Conservation (phyloP, 768 basidiomycete species). For the Pulveroboletus ravenelii region DNA sequence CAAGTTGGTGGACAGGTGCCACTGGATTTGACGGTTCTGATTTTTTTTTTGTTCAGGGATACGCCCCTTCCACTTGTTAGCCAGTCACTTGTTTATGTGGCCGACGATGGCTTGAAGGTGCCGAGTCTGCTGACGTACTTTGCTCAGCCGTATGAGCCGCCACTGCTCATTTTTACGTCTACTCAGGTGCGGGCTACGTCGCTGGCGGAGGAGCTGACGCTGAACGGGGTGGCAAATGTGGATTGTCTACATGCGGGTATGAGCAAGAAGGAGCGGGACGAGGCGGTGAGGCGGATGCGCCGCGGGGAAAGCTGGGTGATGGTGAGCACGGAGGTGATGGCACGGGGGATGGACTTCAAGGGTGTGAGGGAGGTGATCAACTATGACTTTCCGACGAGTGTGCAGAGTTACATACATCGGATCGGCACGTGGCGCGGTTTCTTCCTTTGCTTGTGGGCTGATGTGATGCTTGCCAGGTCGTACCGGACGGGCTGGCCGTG, state of each 20-base stretch:
- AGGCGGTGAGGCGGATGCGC: constrained; percentile 80
- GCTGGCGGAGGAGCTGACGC: constrained; percentile 72
- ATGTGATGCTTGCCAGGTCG: constrained; percentile 51
- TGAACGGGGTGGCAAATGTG: constrained; percentile 75
- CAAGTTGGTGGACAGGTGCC: constrained; percentile 54
- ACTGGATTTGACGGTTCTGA: constrained; percentile 12
- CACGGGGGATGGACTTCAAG: constrained; percentile 96
- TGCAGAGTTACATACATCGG: constrained; percentile 94
- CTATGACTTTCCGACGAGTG: constrained; percentile 93
- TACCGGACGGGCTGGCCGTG: constrained; percentile 89
- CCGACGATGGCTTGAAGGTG: constrained; percentile 91
- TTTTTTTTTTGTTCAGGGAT: constrained; percentile 51
- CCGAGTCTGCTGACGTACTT: constrained; percentile 82
- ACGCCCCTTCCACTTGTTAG: constrained; percentile 88
- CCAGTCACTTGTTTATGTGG: constrained; percentile 87
- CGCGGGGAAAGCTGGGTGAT: constrained; percentile 91
- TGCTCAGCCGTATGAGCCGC: constrained; percentile 79
- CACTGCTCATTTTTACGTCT: constrained; percentile 86
- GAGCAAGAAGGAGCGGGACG: constrained; percentile 82
- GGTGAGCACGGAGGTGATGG: constrained; percentile 96
- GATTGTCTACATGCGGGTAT: constrained; percentile 91
- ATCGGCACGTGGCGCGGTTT: constrained; percentile 54
- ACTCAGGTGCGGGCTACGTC: constrained; percentile 82
- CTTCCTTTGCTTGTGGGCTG: neutral
- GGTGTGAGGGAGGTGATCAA: constrained; percentile 93